phyloP scores from a whole-genome alignment of 2,329 filamentous ascomycete species.

The Aspergillus felis region DNA sequence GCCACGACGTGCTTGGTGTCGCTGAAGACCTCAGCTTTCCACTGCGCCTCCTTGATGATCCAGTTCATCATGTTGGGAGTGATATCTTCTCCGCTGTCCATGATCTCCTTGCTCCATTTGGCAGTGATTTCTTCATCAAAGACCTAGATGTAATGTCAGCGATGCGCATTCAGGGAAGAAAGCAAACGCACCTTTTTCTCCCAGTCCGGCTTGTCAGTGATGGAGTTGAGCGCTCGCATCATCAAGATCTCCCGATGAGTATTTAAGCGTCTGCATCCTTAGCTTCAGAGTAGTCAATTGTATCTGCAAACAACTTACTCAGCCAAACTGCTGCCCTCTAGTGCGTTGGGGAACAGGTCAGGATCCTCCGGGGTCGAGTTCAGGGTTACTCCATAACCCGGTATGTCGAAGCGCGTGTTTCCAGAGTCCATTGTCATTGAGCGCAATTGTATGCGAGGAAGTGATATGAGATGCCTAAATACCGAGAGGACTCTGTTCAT shows the following conservation, averaged over 20 bases:
- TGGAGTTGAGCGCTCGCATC: slow-evolving; percentile 39
- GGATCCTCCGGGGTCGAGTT: background rate
- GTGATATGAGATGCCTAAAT: background rate
- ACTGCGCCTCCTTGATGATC: slow-evolving; percentile 47
- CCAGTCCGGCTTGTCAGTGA: slow-evolving; percentile 45
- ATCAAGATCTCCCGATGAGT: slow-evolving; percentile 29
- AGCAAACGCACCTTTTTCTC: slow-evolving; percentile 9
- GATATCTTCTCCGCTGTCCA: slow-evolving; percentile 21
- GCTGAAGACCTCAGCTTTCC: slow-evolving; percentile 44
- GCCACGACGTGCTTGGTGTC: slow-evolving; percentile 40
- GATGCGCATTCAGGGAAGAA: background rate
- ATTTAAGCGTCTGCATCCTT: background rate
- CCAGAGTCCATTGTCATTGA: background rate
- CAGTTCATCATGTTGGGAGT: slow-evolving; percentile 35
- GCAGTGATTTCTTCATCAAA: slow-evolving; percentile 30
- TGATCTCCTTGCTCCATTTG: slow-evolving; percentile 31
- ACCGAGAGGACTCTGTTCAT: background rate
- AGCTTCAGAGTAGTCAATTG: background rate
- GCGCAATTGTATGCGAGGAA: background rate
- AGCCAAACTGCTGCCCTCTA: background rate
- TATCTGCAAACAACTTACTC: background rate
- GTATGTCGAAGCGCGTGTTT: background rate
- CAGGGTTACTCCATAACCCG: background rate
- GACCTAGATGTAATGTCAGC: slow-evolving; percentile 12
- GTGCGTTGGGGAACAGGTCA: background rate